A percentile compares a stretch with the other conserved stretches of the same genome.
Evolutionary conservation across 768 basidiomycete genomes (phyloP).

Genomic region (Kwoniella dendrophila): DNA sequence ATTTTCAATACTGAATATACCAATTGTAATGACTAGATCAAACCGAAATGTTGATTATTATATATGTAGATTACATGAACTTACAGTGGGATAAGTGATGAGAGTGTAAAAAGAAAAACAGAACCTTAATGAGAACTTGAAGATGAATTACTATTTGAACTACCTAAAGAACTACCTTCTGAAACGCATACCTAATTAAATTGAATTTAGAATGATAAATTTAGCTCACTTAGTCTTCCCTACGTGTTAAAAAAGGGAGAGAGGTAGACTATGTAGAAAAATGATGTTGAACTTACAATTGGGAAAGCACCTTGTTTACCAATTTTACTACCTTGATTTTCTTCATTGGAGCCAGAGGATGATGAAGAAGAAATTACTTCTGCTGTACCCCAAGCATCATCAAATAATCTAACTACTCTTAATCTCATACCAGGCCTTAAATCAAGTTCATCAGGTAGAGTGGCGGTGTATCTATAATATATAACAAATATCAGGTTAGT

Average conservation of each 20-base stretch:
- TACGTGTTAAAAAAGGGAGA: background rate
- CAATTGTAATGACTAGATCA: too few relatives aligned
- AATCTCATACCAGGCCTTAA: conserved; percentile 54
- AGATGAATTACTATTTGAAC: conserved; percentile 5
- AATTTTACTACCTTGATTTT: conserved; percentile 22
- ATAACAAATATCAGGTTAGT: background rate
- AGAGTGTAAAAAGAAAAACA: too few relatives aligned
- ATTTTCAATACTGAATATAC: too few relatives aligned
- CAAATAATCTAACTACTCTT: conserved; percentile 49
- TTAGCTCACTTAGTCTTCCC: too few relatives aligned
- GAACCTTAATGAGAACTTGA: background rate
- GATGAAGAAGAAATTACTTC: conserved; percentile 37
- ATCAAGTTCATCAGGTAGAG: conserved; percentile 54
- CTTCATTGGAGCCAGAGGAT: too few relatives aligned
- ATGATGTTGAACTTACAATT: conserved; percentile 37
- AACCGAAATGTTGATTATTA: too few relatives aligned
- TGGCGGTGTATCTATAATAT: conserved; percentile 42
- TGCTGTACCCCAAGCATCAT: conserved; percentile 56
- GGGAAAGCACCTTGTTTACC: conserved; percentile 53
- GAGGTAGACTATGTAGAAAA: background rate
- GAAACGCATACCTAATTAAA: conserved; percentile 27
- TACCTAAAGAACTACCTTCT: conserved; percentile 22
- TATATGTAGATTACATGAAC: too few relatives aligned
- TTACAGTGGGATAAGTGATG: too few relatives aligned
- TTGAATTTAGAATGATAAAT: background rate